phyloP scores from a whole-genome alignment of 371 early-diverging fungal genomes.

The Zychaea mexicana region DNA sequence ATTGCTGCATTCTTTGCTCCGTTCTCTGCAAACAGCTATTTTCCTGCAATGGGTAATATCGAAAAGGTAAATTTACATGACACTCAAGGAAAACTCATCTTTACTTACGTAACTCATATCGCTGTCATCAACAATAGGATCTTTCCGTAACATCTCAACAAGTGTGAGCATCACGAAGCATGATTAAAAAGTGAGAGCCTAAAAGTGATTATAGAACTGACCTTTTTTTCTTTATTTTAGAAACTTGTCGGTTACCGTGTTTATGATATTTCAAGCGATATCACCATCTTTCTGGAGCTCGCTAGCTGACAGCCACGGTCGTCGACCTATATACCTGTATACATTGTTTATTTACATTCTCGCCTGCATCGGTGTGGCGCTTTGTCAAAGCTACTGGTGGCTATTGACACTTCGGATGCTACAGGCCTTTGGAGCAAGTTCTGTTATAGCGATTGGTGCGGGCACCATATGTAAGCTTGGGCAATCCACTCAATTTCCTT shows the following conservation, averaged over 20 bases:
- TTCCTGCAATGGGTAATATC: slow-evolving; percentile 13
- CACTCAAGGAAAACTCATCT: not conserved
- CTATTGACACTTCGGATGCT: slow-evolving; percentile 63
- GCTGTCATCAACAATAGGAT: too few species aligned
- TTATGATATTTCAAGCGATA: slow-evolving; percentile 48
- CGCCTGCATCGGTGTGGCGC: slow-evolving; percentile 61
- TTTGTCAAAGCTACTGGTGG: slow-evolving; percentile 45
- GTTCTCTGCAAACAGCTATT: not conserved
- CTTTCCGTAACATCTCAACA: slow-evolving; percentile 17
- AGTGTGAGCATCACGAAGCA: slow-evolving; percentile 9
- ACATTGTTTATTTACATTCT: slow-evolving; percentile 63
- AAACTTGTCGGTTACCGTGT: slow-evolving; percentile 40
- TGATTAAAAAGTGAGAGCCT: not conserved
- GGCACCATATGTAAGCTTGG: slow-evolving; percentile 57
- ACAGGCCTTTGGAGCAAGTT: slow-evolving; percentile 68
- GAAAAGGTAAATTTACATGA: slow-evolving; percentile 13
- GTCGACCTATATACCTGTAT: slow-evolving; percentile 63
- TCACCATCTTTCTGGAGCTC: slow-evolving; percentile 65
- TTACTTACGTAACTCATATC: not conserved
- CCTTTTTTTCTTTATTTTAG: slow-evolving; percentile 9
- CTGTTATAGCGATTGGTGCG: slow-evolving; percentile 69
- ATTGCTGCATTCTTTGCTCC: too few species aligned
- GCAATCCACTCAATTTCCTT: not conserved
- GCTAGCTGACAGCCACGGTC: slow-evolving; percentile 63
- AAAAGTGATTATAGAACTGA: too few species aligned